Base-by-base conservation (phyloP, 768 basidiomycete species). In the Cubamyces lactineus region DNA sequence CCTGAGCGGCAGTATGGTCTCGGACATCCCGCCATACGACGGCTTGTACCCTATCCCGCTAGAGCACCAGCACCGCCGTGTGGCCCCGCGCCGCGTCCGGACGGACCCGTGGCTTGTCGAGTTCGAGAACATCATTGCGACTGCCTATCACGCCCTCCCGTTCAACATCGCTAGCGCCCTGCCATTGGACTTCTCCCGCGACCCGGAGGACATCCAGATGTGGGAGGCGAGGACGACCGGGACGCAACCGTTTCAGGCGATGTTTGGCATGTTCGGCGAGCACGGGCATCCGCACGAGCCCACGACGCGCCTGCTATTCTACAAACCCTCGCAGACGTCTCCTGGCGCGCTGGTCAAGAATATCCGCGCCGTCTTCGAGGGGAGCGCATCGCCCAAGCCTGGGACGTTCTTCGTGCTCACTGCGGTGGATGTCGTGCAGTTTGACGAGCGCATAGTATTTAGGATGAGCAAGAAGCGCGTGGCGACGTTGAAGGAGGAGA, bases 21-120 rank as follows among this genome's bases (percentile, higher is more conserved):
- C 70, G 38, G 71, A 74, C 53, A 63, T 64, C 52, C 53, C 59
- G n/a, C 69, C 71, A 5, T 76, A 74, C 65, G 54, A 66, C 12
- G 68, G 60, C 4, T 38, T 28, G 2, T 59, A 68, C 21, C 77
- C 77, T 19, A 67, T 72, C 3, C 70, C 70, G 4, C n/a, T 70
- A 16, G 51, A 58, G 16, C 59, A 71, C 6, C 46, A 39, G 28
- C n/a, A n/a, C 13, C 39, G 38, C 41, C 67, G 71, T 13, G 67
- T 68, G 8, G 19, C 57, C 2, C n/a, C 46, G 46, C 52, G 67
- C 16, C 57, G 54, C 19, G 51, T 68, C 1, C 57, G 63, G 28
- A 58, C 66, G 9, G 54, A 71, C 71, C 41, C 66, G 64, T 58
- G 73, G 67, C 49, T 53, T 59, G 11, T 39, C 23, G 65, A 75